phyloP scores from a whole-genome alignment of 169 alveolate species.

The Theileria orientalis region DNA sequence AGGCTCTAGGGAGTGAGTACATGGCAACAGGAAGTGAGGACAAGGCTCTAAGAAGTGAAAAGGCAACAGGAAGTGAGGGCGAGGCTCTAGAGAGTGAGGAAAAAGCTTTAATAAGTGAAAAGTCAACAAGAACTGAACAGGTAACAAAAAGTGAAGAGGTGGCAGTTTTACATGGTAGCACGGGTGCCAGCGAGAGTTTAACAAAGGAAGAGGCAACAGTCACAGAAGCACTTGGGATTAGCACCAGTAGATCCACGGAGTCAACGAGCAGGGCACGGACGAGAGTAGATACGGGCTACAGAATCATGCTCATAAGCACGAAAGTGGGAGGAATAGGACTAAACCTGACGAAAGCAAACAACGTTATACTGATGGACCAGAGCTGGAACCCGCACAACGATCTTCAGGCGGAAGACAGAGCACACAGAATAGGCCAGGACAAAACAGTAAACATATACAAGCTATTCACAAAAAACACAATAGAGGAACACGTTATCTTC shows the following conservation, averaged over 20 bases:
- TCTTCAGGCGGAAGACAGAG: constrained; percentile 93
- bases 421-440: constrained; percentile 90
- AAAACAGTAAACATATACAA: constrained; percentile 88
- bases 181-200: too few species aligned
- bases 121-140: background rate
- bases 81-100: too few species aligned
- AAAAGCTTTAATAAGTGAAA: too few species aligned
- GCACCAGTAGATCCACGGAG: constrained; percentile 93
- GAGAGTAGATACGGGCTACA: constrained; percentile 6
- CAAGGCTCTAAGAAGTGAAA: too few species aligned
- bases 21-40: too few species aligned
- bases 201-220: constrained; percentile 22
- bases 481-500: constrained; percentile 85
- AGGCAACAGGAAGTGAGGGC: too few species aligned
- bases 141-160: too few species aligned
- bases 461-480: constrained; percentile 84
- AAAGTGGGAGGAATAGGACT: constrained; percentile 99
- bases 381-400: constrained; percentile 93
- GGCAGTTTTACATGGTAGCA: too few species aligned
- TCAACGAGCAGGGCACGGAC: constrained; percentile 75
- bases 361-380: constrained; percentile 94
- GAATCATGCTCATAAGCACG: constrained; percentile 92
- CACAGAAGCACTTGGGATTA: constrained; percentile 92
- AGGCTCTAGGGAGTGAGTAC: too few species aligned
- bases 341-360: constrained; percentile 95